phyloP scores from a whole-genome alignment of 1,284 basidiomycete species.

The Pascua guehoae region DNA sequence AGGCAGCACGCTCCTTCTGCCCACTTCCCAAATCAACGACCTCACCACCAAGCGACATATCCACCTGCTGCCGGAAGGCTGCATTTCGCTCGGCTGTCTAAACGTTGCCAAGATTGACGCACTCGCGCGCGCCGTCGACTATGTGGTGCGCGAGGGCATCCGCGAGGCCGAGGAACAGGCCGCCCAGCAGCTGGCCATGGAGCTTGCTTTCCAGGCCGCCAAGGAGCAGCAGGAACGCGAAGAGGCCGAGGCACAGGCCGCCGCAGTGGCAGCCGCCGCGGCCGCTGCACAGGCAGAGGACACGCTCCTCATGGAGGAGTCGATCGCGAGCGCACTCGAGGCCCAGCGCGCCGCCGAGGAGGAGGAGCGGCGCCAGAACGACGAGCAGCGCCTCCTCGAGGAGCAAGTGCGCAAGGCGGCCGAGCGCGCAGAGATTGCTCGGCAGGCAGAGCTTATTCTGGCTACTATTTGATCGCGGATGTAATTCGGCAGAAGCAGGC shows the following conservation, averaged over 20 bases:
- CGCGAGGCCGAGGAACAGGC: slow-evolving; percentile 39
- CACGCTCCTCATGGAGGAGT: slow-evolving; percentile 38
- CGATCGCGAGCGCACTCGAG: slow-evolving; percentile 42
- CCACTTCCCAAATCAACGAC: slow-evolving; percentile 32
- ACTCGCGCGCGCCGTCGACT: slow-evolving; percentile 41
- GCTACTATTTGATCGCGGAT: slow-evolving; percentile 27
- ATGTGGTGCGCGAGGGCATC: slow-evolving; percentile 40
- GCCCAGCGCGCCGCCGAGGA: slow-evolving; percentile 35
- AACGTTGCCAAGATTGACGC: slow-evolving; percentile 44
- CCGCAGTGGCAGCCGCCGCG: slow-evolving; percentile 28
- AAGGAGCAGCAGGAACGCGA: slow-evolving; percentile 36
- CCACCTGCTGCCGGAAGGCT: slow-evolving; percentile 43
- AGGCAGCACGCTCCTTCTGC: slow-evolving; percentile 36
- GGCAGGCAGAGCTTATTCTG: slow-evolving; percentile 43
- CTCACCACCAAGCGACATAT: slow-evolving; percentile 41
- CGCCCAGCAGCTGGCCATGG: slow-evolving; percentile 34
- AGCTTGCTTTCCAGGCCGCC: slow-evolving; percentile 39
- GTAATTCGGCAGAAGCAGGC: not conserved
- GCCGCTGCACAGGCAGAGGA: slow-evolving; percentile 37
- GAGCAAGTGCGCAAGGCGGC: slow-evolving; percentile 35
- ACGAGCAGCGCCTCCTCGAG: slow-evolving; percentile 33
- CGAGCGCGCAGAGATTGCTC: slow-evolving; percentile 38
- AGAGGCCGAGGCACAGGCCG: slow-evolving; percentile 35
- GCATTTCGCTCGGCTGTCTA: slow-evolving; percentile 45
- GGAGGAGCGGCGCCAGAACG: slow-evolving; percentile 34